Base-by-base conservation (phyloP, 2,329 filamentous ascomycete species). In the Fusarium coicis region DNA sequence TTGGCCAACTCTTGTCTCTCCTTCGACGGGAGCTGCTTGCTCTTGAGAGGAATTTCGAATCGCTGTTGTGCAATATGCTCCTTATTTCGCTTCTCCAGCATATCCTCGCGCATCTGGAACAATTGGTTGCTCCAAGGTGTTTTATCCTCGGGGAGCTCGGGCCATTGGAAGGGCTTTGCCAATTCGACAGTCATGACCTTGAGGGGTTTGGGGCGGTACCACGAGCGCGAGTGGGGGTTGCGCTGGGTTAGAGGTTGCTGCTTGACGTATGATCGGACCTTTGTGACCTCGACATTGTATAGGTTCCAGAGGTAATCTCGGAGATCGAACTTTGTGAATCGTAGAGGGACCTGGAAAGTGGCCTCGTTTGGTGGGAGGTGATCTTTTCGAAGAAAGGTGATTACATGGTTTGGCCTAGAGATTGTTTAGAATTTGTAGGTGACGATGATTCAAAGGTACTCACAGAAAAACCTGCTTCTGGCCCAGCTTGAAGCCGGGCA, bases 171-270 rank as follows among this genome's bases (percentile, higher is more conserved):
- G 9, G 95, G 94, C 85, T 92, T 86, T 70, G 88, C 90, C 85
- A 99, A 89, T 86, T 98, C 93, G 49, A 97, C 94, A 46, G 93
- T 97, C 96, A 99, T 99, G 82, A 92, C 93, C 89, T 99, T 99
- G 79, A 91, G 88, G 55, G 91, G 85, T 73, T 89, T 87, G 32
- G 93, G 93, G 30, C 96, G 90, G 82, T 90, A 92, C 86, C 90
- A 91, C 70, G 87, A 87, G 68, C 88, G 87, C 78, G 83, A 86
- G 78, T 72, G 67, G 81, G 79, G 80, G 80, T 81, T 81, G 76
- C 82, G 88, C 64, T 88, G 88, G 40, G 89, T 88, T 63, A 88
- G 87, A 21, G 84, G 82, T 68, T 81, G 89, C 80, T 90, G 87
- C 83, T 93, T 91, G 79, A 98, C 89, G 67, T 79, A 96, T 59